Conservation (phyloP, 2,329 filamentous ascomycete species). For the Geosmithia morbida region DNA sequence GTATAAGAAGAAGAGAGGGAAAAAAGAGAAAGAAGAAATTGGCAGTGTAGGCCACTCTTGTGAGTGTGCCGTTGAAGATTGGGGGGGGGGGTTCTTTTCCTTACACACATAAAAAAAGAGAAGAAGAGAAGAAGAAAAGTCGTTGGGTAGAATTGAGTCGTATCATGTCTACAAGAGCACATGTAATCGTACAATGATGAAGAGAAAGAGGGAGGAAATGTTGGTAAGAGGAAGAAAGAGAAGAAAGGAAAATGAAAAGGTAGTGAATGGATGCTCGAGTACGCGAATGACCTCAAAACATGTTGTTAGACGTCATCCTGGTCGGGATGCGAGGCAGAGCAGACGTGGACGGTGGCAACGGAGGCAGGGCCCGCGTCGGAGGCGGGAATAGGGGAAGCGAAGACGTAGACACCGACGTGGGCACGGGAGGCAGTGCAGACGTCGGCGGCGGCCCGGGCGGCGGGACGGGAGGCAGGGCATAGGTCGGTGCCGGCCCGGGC, state of each 20-base stretch:
- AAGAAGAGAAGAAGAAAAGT: background rate
- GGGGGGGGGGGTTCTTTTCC: too few relatives aligned
- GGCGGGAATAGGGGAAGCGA: background rate
- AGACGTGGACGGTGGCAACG: too few relatives aligned
- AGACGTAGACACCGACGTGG: background rate
- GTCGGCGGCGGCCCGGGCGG: slow-evolving; percentile 26
- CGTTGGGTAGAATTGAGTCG: background rate
- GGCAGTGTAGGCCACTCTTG: too few relatives aligned
- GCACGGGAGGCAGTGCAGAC: background rate
- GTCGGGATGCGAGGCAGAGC: too few relatives aligned
- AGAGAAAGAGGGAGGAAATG: background rate
- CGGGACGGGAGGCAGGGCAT: slow-evolving; percentile 39
- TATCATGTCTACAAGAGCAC: too few relatives aligned
- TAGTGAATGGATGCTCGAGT: too few relatives aligned
- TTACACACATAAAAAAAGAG: too few relatives aligned
- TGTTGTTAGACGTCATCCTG: background rate
- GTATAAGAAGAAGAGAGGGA: background rate
- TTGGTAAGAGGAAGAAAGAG: background rate
- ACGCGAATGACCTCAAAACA: background rate
- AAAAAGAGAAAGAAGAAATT: background rate
- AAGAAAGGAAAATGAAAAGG: background rate
- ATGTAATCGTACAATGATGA: background rate
- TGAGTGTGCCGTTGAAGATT: too few relatives aligned
- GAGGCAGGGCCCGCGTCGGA: background rate
- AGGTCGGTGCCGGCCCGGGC: slow-evolving; percentile 37